Conservation (phyloP, 1,284 basidiomycete genomes). For the Cutaneotrichosporon cyanovorans region DNA sequence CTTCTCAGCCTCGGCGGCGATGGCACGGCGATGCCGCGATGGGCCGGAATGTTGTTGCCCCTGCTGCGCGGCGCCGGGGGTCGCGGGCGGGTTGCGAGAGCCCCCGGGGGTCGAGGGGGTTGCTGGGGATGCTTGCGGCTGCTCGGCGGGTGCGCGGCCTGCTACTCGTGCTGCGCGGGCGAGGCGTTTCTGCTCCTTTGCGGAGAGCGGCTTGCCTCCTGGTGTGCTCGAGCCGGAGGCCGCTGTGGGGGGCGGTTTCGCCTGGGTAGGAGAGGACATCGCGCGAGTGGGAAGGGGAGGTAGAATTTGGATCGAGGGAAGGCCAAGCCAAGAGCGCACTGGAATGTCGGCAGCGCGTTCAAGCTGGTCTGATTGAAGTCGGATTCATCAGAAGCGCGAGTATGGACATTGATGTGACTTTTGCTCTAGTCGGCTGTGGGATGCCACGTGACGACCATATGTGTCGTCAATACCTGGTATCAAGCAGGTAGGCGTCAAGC, state of each 20-base stretch:
- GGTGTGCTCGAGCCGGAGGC: background rate
- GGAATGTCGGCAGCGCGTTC: too few species aligned
- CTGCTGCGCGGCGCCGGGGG: background rate
- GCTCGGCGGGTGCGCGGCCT: constrained; percentile 14
- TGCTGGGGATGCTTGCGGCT: constrained; percentile 1
- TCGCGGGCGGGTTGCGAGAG: background rate
- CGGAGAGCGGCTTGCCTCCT: constrained; percentile 26
- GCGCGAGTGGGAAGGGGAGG: background rate
- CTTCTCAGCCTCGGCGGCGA: constrained; percentile 11
- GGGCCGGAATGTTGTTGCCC: constrained; percentile 3
- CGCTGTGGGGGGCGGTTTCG: background rate
- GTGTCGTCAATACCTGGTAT: too few species aligned
- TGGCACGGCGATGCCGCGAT: constrained; percentile 12
- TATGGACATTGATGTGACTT: too few species aligned
- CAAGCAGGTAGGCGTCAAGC: too few species aligned
- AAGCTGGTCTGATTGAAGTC: too few species aligned
- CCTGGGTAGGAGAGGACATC: background rate
- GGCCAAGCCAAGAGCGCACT: too few species aligned
- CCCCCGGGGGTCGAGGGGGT: background rate
- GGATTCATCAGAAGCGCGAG: too few species aligned
- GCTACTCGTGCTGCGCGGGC: constrained; percentile 44
- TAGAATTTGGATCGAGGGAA: too few species aligned
- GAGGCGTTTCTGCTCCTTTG: constrained; percentile 44
- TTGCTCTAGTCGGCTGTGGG: too few species aligned
- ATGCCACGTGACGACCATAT: too few species aligned